These are phyloP conservation scores for Trifolium pratense DNA, from an alignment of 306 rosid genomes.

Conservation along the genomic window DNA sequence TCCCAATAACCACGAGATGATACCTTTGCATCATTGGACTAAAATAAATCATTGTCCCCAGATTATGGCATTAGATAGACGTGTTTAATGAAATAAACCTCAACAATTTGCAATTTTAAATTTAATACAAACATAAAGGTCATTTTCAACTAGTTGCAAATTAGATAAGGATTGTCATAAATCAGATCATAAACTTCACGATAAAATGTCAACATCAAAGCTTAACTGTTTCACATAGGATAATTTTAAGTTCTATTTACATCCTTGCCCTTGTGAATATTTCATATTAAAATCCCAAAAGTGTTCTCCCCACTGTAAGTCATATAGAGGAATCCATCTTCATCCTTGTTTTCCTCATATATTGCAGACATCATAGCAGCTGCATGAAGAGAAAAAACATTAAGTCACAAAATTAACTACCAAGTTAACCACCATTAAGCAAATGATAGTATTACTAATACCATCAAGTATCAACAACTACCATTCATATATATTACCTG, in stretches of 20 bases:
- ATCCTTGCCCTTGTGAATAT: constrained; percentile 20
- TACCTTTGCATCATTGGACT: background rate
- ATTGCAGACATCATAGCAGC: constrained; percentile 96
- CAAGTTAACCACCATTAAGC: background rate
- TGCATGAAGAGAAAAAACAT: constrained; percentile 50
- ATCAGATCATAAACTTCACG: constrained; percentile 6
- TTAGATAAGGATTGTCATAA: constrained; percentile 15
- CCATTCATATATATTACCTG: constrained; percentile 55
- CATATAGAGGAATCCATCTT: constrained; percentile 92
- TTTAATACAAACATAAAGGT: constrained; percentile 1
- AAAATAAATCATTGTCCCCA: background rate
- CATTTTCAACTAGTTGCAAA: constrained; percentile 1
- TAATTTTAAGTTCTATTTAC: constrained; percentile 47
- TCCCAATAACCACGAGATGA: background rate
- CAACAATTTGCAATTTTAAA: background rate
- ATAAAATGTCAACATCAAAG: constrained; percentile 47
- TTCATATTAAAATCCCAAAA: constrained; percentile 57
- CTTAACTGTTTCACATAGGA: constrained; percentile 29
- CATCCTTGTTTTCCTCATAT: constrained; percentile 87
- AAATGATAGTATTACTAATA: background rate
- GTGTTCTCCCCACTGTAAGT: constrained; percentile 94
- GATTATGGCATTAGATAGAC: background rate
- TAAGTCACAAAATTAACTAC: constrained; percentile 8
- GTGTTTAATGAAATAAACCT: background rate
- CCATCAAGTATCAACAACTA: background rate